Percentiles rank a stretch among this genome's conserved stretches.
Evolutionary conservation across 768 basidiomycete species (phyloP).

Genomic region (Leccinellum luteum): DNA sequence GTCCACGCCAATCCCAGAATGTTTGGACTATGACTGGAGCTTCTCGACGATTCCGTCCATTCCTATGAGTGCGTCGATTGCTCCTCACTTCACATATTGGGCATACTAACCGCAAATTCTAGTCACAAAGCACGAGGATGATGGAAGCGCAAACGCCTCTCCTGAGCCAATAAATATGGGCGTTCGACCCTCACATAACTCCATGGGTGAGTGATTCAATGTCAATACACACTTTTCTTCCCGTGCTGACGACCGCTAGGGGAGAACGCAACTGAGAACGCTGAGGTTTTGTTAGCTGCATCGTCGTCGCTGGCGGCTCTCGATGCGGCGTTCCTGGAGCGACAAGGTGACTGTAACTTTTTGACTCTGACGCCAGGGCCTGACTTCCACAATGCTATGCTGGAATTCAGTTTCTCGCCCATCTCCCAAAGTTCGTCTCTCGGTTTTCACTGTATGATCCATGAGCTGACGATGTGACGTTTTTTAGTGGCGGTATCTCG

Average conservation of each 20-base stretch:
- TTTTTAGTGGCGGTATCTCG: conserved; percentile 2
- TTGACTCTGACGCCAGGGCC: neutral
- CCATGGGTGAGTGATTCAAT: conserved; percentile 7
- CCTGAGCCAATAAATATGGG: too few species aligned
- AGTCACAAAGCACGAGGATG: neutral
- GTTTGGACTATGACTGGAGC: neutral
- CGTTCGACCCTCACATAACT: neutral
- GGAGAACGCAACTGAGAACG: neutral
- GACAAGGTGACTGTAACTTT: neutral
- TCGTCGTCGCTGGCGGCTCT: conserved; percentile 7
- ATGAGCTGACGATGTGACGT: neutral
- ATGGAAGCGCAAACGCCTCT: neutral
- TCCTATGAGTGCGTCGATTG: neutral
- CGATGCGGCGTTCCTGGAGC: neutral
- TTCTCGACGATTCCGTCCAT: neutral
- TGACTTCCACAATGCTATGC: neutral
- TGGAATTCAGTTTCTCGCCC: conserved; percentile 3
- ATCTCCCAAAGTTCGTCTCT: conserved; percentile 4
- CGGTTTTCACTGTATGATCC: neutral
- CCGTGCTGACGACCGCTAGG: conserved; percentile 2
- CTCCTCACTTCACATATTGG: neutral
- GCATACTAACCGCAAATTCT: neutral
- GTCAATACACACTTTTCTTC: neutral
- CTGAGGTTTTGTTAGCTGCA: neutral
- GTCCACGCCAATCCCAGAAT: neutral